Evolutionary conservation across 148 eudicot genomes (phyloP), one percentile per base, ranked within the genome.

Genomic region (Limonium bicolor): DNA sequence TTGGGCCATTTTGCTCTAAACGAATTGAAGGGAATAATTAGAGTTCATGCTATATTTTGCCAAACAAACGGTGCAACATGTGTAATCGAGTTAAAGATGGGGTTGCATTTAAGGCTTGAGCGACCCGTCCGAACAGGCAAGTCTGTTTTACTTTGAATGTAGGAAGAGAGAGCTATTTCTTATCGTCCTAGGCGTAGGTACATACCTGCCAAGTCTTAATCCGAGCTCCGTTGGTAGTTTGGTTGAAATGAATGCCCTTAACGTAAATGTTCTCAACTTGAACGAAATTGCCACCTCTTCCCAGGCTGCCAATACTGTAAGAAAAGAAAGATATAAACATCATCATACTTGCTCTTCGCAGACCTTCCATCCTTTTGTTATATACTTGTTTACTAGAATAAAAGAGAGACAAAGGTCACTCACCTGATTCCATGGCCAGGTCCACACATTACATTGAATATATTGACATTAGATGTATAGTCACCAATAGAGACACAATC

Each of bases 401-500:
- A 8, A 14, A 38, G 20, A 15, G 5, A 20, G 30, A 41, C 14
- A 18, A 31, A 53, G 6, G 2, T 17, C 27, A 5, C 45, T 54
- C 15, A 70, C 87, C 87, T 79, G 32, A 79, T 51, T 13, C 87
- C 87, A 48, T 79, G 87, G 39, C 87, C 87, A 19, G 87, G 87
- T 63, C 87, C 82, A 59, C 87, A 79, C 20, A 59, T 51, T 32
- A 79, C 29, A 57, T 75, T 63, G 29, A 22, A 9, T 50, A 79
- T 58, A 20, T 59, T 48, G 13, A 79, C 37, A 36, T 75, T 31
- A 46, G 61, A 75, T n/a, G 58, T 63, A 54, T 55, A 36, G 63
- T 79, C 87, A 33, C 87, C 87, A 21, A 79, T 61, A 0, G 87
- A 79, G 53, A 79, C 55, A 53, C 82, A 74, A 64, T 71, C 87